Evolutionary conservation across 345 rosid species (phyloP).

Genomic region (Cardamine resedifolia): DNA sequence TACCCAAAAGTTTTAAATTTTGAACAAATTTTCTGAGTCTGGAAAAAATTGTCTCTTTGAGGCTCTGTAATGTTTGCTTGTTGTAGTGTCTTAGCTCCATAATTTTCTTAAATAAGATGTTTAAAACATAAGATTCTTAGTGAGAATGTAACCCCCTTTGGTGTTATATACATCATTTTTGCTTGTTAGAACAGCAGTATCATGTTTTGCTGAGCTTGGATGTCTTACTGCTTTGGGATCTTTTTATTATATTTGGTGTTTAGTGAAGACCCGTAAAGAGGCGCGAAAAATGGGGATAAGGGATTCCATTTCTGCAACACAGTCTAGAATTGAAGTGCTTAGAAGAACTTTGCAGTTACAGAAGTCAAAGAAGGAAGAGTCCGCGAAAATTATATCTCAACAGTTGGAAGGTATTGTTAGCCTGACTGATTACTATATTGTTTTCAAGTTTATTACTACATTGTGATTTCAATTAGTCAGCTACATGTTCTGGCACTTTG

Average conservation of each 20-base stretch:
- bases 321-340: slow-evolving; percentile 59
- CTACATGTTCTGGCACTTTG: not conserved
- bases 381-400: slow-evolving; percentile 50
- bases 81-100: not conserved
- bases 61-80: not conserved
- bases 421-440: not conserved
- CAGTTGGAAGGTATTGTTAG: slow-evolving; percentile 53
- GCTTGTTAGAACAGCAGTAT: not conserved
- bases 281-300: slow-evolving; percentile 63
- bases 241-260: slow-evolving; percentile 19
- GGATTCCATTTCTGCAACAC: slow-evolving; percentile 63
- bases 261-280: slow-evolving; percentile 82
- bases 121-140: not conserved
- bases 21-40: not conserved
- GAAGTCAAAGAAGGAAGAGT: slow-evolving; percentile 68
- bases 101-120: not conserved
- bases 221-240: not conserved
- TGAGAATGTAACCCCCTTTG: not conserved
- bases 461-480: not conserved
- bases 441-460: not conserved
- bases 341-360: slow-evolving; percentile 54
- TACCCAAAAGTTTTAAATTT: slow-evolving; percentile 13
- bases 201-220: not conserved
- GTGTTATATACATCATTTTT: not conserved
- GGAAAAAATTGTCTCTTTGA: not conserved